Base-by-base conservation (phyloP, 2,329 filamentous ascomycete genomes). In the Pseudogymnoascus sp. region DNA sequence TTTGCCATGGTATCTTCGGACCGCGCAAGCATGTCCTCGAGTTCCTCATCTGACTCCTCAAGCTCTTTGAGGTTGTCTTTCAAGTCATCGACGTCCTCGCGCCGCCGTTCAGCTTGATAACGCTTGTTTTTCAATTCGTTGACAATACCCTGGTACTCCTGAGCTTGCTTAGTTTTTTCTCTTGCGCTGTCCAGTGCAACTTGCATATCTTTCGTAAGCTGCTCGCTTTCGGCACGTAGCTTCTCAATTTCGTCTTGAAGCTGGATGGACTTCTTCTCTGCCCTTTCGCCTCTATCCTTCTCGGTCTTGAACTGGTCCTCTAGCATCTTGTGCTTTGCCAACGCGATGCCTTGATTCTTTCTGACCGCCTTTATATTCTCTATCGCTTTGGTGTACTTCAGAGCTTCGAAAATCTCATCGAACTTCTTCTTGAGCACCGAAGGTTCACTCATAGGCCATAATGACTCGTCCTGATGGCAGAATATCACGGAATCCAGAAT, bases 361-460 rank as follows among this genome's bases (percentile, higher is more conserved):
- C 88, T 83, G 59, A 97, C 80, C 8, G 86, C 74, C 72, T 96
- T 97, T 72, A 99, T 89, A 73, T 96, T 96, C 52, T 97, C 92
- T 64, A 99, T 96, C 15, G 92, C 94, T 71, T 96, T 97, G 35
- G 92, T 96, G 74, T 97, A 99, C 73, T 96, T 97, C 75, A 90
- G 80, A 1, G 94, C 94, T 75, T 97, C 94, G 68, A 99, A 99
- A 9, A 99, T 99, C 72, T 96, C 91, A 71, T 99, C 94, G 64
- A 99, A 99, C 60, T 87, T 88, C 74, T 95, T 95, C 76, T 99
- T 99, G 59, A 99, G 79, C 0, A 84, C 85, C 0, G 84, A 79
- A 0, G 94, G 91, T 70, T 96, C 90, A 71, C 91, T 95, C 81
- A 99, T 87, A 0, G 94, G 94, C 94, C 94, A 99, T 29, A 97